Evolutionary conservation across 23 red algal genomes (phyloP).

Genomic region (Gracilaria domingensis): DNA sequence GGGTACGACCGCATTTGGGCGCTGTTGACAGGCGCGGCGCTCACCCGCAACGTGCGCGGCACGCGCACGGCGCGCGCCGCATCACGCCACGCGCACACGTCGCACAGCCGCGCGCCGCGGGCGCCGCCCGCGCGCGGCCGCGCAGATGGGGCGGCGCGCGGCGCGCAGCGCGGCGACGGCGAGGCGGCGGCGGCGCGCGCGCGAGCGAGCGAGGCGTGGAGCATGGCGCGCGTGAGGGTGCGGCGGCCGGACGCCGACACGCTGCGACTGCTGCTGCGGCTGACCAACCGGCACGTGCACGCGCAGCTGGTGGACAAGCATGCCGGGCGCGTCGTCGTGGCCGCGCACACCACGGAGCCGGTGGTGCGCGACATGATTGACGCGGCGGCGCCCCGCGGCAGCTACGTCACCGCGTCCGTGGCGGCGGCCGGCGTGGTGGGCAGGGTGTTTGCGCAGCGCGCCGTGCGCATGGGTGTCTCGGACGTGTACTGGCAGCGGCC

Average conservation of each 20-base stretch:
- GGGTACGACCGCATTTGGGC: no score
- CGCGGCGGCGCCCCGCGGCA: neutral
- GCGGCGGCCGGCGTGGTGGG: slow-evolving; percentile 60
- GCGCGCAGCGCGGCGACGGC: neutral
- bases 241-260: slow-evolving; percentile 23
- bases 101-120: no score
- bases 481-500: slow-evolving; percentile 59
- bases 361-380: slow-evolving; percentile 16
- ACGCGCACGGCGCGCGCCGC: no score
- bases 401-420: slow-evolving; percentile 65
- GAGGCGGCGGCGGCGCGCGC: no score
- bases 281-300: slow-evolving; percentile 81
- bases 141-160: no score
- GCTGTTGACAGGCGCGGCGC: no score
- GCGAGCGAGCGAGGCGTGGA: no score
- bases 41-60: no score
- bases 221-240: slow-evolving; percentile 55
- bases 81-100: no score
- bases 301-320: slow-evolving; percentile 76
- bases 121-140: no score
- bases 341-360: slow-evolving; percentile 69
- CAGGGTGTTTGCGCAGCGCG: slow-evolving; percentile 53
- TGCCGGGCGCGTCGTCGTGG: slow-evolving; percentile 42
- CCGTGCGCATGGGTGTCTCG: slow-evolving; percentile 21
- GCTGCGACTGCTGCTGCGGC: slow-evolving; percentile 56